Percentiles rank a stretch among this genome's conserved stretches.
These are phyloP conservation scores for Rhodotorula graminis DNA, from an alignment of 768 basidiomycete species.

Conservation along the genomic window DNA sequence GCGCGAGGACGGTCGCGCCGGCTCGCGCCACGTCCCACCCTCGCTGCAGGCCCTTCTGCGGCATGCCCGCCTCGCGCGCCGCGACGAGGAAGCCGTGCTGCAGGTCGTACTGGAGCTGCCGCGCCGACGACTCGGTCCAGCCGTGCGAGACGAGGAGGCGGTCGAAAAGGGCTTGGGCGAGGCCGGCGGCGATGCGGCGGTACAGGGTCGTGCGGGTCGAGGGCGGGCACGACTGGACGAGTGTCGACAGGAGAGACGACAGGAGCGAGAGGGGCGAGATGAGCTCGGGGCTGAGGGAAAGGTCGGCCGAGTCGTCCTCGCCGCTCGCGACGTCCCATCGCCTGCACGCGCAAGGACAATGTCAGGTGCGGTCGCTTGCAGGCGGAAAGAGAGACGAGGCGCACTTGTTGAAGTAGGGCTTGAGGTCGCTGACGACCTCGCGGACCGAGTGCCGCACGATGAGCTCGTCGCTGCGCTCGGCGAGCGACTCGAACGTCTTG, in stretches of 20 bases:
- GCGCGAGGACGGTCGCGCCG: constrained; percentile 62
- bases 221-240: constrained; percentile 62
- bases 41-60: constrained; percentile 54
- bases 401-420: constrained; percentile 62
- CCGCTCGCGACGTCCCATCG: constrained; percentile 25
- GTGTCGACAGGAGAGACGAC: constrained; percentile 68
- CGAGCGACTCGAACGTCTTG: constrained; percentile 59
- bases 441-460: constrained; percentile 72
- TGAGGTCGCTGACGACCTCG: constrained; percentile 73
- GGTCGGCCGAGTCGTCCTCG: constrained; percentile 46
- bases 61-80: constrained; percentile 47
- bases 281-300: constrained; percentile 64
- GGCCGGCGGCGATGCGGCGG: constrained; percentile 62
- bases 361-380: constrained; percentile 43
- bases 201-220: constrained; percentile 62
- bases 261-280: constrained; percentile 70
- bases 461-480: constrained; percentile 76
- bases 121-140: constrained; percentile 60
- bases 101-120: constrained; percentile 64
- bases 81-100: constrained; percentile 72
- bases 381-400: constrained; percentile 40
- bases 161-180: constrained; percentile 75
- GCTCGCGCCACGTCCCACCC: constrained; percentile 73
- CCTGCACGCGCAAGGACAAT: background rate
- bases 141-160: constrained; percentile 69